Conservation (phyloP, 2,329 filamentous ascomycete species). For the Fusarium secorum region DNA sequence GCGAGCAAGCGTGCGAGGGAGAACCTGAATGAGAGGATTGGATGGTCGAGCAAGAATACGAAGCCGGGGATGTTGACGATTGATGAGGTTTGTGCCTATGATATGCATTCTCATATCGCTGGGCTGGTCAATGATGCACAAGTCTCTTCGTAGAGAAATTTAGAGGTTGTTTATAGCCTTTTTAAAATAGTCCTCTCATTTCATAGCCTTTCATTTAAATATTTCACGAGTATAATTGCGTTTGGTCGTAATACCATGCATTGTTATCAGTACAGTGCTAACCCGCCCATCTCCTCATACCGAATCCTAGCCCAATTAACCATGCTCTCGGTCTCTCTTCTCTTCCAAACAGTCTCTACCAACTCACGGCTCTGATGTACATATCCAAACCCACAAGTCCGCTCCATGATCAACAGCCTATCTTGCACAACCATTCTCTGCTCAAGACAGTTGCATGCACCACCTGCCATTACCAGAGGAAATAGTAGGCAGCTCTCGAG, state of each 20-base stretch:
- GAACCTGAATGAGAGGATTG: slow-evolving; percentile 15
- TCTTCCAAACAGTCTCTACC: slow-evolving; percentile 11
- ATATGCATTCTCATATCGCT: slow-evolving; percentile 41
- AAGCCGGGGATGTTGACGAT: slow-evolving; percentile 66
- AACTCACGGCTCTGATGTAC: slow-evolving; percentile 8
- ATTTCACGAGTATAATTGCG: no score
- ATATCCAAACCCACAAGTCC: slow-evolving; percentile 3
- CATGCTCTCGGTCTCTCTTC: slow-evolving; percentile 3
- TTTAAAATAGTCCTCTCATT: background rate
- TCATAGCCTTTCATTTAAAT: background rate
- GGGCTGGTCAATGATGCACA: background rate
- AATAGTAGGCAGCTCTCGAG: background rate
- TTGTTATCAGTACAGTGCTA: background rate
- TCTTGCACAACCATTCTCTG: slow-evolving; percentile 6
- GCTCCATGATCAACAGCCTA: slow-evolving; percentile 2
- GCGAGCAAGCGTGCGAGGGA: slow-evolving; percentile 16
- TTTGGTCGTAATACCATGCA: rapidly evolving
- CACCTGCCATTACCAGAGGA: slow-evolving; percentile 1
- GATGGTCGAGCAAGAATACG: slow-evolving; percentile 48
- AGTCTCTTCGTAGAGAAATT: background rate
- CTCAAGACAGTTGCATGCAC: background rate
- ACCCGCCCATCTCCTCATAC: slow-evolving; percentile 8
- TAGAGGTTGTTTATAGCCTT: background rate
- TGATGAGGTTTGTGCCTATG: slow-evolving; percentile 68
- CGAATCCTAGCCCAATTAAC: slow-evolving; percentile 11